phyloP scores from a whole-genome alignment of 805 yeast genomes.

The Monosporozyma siamensis region DNA sequence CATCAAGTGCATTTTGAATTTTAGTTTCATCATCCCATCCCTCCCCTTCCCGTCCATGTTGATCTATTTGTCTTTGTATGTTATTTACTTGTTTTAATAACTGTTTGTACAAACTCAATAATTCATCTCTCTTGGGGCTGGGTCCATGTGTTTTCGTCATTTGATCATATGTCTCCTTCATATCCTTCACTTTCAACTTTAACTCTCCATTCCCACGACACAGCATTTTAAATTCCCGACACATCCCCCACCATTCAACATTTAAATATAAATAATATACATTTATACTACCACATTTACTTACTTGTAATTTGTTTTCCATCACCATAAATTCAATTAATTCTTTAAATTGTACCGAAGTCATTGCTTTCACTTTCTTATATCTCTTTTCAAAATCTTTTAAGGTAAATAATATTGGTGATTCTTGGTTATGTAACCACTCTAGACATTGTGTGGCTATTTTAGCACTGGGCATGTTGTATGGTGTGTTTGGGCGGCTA shows the following conservation, averaged over 20 bases:
- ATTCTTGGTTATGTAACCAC: conserved; percentile 2
- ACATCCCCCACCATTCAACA: background rate
- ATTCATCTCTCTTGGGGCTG: background rate
- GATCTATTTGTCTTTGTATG: conserved; percentile 1
- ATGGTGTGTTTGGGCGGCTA: too few species aligned
- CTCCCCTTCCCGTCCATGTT: conserved; percentile 5
- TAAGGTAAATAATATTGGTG: conserved; percentile 5
- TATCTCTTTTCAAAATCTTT: conserved; percentile 11
- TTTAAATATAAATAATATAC: conserved; percentile 29
- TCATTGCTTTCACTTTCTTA: conserved; percentile 5
- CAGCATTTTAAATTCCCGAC: too few species aligned
- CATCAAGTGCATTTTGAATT: conserved; percentile 7
- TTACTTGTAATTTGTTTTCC: conserved; percentile 27
- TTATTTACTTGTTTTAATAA: background rate
- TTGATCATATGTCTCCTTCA: background rate
- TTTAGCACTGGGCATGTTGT: background rate
- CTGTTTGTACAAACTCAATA: background rate
- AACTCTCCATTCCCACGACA: too few species aligned
- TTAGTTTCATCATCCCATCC: conserved; percentile 15
- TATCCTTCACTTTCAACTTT: too few species aligned
- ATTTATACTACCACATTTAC: conserved; percentile 47
- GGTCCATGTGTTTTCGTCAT: background rate
- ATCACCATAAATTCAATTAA: conserved; percentile 4
- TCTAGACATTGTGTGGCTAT: conserved; percentile 1
- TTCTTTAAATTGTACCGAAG: conserved; percentile 3